These are phyloP conservation scores for Phialocephala subalpina DNA, from an alignment of 2,329 filamentous ascomycete genomes.

Conservation along the genomic window DNA sequence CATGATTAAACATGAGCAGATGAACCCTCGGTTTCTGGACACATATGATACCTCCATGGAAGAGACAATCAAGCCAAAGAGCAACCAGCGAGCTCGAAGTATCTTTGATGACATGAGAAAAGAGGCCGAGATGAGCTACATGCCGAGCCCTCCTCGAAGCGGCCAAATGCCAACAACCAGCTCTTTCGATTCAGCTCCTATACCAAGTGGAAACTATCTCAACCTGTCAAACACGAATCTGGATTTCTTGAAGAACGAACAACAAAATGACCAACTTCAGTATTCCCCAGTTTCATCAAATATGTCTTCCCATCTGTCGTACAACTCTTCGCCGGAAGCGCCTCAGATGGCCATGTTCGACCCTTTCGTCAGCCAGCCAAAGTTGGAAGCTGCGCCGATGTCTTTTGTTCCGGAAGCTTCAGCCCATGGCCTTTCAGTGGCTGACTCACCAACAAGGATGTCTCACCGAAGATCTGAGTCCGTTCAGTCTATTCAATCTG, in stretches of 20 bases:
- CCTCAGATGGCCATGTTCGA: slow-evolving; percentile 55
- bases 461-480: slow-evolving; percentile 67
- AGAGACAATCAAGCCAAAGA: slow-evolving; percentile 67
- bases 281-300: slow-evolving; percentile 40
- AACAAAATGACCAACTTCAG: slow-evolving; percentile 32
- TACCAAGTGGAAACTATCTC: slow-evolving; percentile 65
- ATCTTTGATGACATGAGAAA: slow-evolving; percentile 67
- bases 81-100: slow-evolving; percentile 55
- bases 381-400: slow-evolving; percentile 43
- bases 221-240: slow-evolving; percentile 56
- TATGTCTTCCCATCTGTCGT: slow-evolving; percentile 57
- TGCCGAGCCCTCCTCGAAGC: slow-evolving; percentile 64
- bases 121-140: slow-evolving; percentile 59
- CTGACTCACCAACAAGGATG: slow-evolving; percentile 34
- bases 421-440: slow-evolving; percentile 28
- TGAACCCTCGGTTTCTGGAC: slow-evolving; percentile 62
- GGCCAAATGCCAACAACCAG: slow-evolving; percentile 53
- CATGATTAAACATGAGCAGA: slow-evolving; percentile 41
- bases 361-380: slow-evolving; percentile 54
- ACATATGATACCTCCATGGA: slow-evolving; percentile 72
- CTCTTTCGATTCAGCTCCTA: slow-evolving; percentile 59
- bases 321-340: slow-evolving; percentile 59
- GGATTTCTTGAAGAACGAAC: slow-evolving; percentile 50
- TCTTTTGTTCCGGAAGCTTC: slow-evolving; percentile 30
- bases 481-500: slow-evolving; percentile 37